phyloP scores from a whole-genome alignment of 2,329 filamentous ascomycete genomes.

The Sporothrix brasiliensis region DNA sequence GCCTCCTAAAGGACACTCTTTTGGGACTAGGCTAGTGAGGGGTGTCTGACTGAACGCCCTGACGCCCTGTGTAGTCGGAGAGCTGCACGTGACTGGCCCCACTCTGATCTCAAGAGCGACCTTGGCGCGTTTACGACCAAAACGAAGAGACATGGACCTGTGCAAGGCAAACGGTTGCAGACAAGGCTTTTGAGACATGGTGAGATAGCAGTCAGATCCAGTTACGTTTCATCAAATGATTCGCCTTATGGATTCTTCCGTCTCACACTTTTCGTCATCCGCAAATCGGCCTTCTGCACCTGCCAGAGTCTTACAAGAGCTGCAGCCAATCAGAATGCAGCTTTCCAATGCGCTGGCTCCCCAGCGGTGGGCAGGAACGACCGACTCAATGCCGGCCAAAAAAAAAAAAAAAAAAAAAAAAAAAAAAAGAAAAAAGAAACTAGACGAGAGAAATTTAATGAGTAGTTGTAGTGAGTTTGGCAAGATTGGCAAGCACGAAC shows the following conservation, averaged over 20 bases:
- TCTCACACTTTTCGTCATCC: background rate
- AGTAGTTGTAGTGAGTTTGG: background rate
- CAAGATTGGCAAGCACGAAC: constrained; percentile 20
- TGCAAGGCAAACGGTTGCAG: background rate
- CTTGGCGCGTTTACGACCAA: background rate
- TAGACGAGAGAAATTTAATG: constrained; percentile 20
- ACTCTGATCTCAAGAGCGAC: background rate
- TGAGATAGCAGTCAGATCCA: background rate
- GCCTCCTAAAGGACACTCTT: background rate
- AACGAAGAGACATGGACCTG: background rate
- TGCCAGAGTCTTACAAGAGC: background rate
- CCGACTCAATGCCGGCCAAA: constrained; percentile 2
- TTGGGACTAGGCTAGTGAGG: constrained; percentile 24
- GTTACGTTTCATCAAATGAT: background rate
- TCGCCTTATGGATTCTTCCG: too few species aligned
- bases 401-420: background rate
- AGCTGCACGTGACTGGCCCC: constrained; percentile 21
- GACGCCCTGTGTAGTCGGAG: constrained; percentile 4
- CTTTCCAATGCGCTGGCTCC: constrained; percentile 9
- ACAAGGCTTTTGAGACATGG: background rate
- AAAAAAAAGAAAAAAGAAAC: constrained; percentile 1
- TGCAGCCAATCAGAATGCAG: background rate
- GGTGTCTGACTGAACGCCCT: constrained; percentile 4
- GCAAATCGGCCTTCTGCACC: background rate
- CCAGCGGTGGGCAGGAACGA: constrained; percentile 19